Percentiles rank a stretch among this genome's conserved stretches.
Conservation (phyloP, 1,284 basidiomycete species). For the Sparassis latifolia region DNA sequence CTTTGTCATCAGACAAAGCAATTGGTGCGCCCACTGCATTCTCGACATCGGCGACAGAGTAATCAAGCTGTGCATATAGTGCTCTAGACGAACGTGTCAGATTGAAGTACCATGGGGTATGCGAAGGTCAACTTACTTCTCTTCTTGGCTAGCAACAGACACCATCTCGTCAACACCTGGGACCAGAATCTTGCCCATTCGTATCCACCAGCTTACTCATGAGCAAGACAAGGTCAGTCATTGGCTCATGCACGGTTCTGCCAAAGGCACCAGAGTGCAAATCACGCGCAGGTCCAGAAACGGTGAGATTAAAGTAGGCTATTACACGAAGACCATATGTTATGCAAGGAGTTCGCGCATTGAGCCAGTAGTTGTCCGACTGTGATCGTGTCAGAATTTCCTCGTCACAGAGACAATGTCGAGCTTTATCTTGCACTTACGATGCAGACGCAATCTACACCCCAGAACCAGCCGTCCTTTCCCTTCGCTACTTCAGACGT, state of each 20-base stretch:
- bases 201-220: slow-evolving; percentile 86
- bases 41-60: slow-evolving; percentile 71
- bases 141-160: slow-evolving; percentile 66
- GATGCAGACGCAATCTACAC: slow-evolving; percentile 93
- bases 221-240: slow-evolving; percentile 73
- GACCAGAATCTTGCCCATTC: slow-evolving; percentile 82
- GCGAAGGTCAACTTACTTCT: slow-evolving; percentile 42
- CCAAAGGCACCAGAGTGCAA: slow-evolving; percentile 92
- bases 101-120: neutral
- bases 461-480: slow-evolving; percentile 74
- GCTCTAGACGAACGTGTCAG: slow-evolving; percentile 27
- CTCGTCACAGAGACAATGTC: neutral
- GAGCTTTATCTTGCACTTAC: slow-evolving; percentile 35
- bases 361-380: slow-evolving; percentile 85
- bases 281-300: slow-evolving; percentile 84
- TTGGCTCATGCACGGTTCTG: slow-evolving; percentile 83
- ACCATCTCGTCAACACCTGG: slow-evolving; percentile 92
- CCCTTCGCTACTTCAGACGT: slow-evolving; percentile 65
- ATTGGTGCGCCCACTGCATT: slow-evolving; percentile 72
- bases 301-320: slow-evolving; percentile 80
- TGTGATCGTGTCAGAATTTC: slow-evolving; percentile 16
- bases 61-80: slow-evolving; percentile 74
- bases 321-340: slow-evolving; percentile 84
- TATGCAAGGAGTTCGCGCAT: slow-evolving; percentile 67
- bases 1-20: slow-evolving; percentile 77